Base-by-base conservation (phyloP, 257 asterid species). In the Solanum clarkiae region DNA sequence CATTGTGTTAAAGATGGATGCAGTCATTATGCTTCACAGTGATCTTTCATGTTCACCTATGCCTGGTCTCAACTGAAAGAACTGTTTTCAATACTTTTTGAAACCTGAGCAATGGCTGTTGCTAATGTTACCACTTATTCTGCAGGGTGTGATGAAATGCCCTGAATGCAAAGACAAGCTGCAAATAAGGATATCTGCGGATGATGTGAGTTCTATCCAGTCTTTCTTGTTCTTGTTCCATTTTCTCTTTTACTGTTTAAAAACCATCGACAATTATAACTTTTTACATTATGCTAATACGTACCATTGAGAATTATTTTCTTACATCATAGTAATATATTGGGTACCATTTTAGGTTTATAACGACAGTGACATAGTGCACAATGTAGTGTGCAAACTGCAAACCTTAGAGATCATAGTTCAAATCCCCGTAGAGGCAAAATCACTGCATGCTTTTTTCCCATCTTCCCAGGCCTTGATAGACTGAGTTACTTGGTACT, bases 81-180 rank as follows among this genome's bases (percentile, higher is more conserved):
- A 49, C 60, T 49, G 60, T 49, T 75, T 24, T 45, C 40, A 18
- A 24, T 66, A 18, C 24, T 15, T 70, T 49, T 74, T 54, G 26
- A 71, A 86, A 60, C 72, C 65, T 87, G 60, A 77, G 87, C 69
- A 80, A 74, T 87, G 86, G 81, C 84, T 81, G 70, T 81, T 75
- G 77, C 81, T 14, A 44, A 32, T 80, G 79, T 59, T 85, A 24
- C 65, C 49, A 86, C 87, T 81, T 89, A 86, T 86, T 85, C 87
- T 89, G 89, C 94, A 96, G 99, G 99, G 99, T 62, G 98, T 92
- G 90, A 96, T 96, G 98, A 94, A 91, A 89, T 96, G 99, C 86
- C 97, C 99, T 69, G 98, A 96, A 88, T 96, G 99, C 92, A 91
- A 93, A 92, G 95, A 90, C 88, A 95, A 92, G 93, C 88, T 90